phyloP scores from a whole-genome alignment of 495 filamentous ascomycete genomes.

The Penicillium mononematosum region DNA sequence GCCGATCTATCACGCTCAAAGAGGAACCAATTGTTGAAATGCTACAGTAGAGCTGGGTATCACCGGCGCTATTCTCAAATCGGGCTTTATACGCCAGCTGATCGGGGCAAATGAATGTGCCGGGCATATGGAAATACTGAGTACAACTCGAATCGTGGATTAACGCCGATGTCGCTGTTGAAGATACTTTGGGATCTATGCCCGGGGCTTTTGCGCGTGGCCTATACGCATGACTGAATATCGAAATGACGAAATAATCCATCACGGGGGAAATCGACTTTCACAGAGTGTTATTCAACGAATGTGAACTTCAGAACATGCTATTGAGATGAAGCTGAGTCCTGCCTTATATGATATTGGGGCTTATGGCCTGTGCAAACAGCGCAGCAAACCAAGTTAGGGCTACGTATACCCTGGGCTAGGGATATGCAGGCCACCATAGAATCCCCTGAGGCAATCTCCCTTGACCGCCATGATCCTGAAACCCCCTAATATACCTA shows the following conservation, averaged over 20 bases:
- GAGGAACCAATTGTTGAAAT: background rate
- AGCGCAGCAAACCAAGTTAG: no score
- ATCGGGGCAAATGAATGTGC: background rate
- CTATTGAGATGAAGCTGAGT: no score
- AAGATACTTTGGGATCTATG: background rate
- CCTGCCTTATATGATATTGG: no score
- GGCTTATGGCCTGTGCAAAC: no score
- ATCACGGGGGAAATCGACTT: background rate
- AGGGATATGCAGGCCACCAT: background rate
- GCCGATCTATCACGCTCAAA: background rate
- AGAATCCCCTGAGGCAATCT: background rate
- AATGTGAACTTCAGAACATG: background rate
- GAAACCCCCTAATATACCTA: background rate
- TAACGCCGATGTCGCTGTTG: background rate
- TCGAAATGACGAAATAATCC: background rate
- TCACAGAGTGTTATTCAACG: background rate
- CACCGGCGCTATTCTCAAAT: background rate
- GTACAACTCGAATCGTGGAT: background rate
- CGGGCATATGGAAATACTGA: background rate
- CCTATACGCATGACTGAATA: background rate
- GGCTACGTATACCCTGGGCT: background rate
- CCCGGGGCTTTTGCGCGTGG: background rate
- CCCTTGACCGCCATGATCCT: background rate
- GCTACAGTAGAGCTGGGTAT: conserved; percentile 4
- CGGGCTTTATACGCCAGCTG: background rate